These are phyloP conservation scores for Acer saccharum DNA, from an alignment of 345 rosid genomes.

Conservation along the genomic window DNA sequence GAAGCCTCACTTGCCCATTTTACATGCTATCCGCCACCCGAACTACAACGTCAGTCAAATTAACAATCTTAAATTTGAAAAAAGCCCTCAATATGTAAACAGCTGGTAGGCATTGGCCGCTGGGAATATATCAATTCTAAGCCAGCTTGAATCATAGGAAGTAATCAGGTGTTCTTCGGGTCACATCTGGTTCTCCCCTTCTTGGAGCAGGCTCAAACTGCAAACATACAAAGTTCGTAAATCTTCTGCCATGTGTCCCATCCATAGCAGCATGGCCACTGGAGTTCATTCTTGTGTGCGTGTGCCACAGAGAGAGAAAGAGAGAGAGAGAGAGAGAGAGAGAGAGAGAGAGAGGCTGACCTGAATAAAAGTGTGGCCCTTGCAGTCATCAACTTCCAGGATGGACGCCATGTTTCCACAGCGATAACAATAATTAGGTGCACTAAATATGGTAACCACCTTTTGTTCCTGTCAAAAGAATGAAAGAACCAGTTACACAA, in stretches of 20 bases:
- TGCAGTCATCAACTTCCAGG: slow-evolving; percentile 92
- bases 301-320: background rate
- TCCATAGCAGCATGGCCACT: background rate
- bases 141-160: slow-evolving; percentile 52
- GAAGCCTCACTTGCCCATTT: slow-evolving; percentile 26
- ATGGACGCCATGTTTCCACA: slow-evolving; percentile 99
- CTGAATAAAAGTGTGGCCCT: slow-evolving; percentile 95
- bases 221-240: slow-evolving; percentile 9
- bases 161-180: slow-evolving; percentile 95
- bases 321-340: slow-evolving; percentile 9
- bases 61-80: slow-evolving; percentile 24
- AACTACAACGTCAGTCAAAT: slow-evolving; percentile 9
- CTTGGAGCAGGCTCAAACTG: slow-evolving; percentile 99
- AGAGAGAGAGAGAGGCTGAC: slow-evolving; percentile 34
- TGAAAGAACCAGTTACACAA: slow-evolving; percentile 7
- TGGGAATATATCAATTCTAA: background rate
- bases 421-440: slow-evolving; percentile 95
- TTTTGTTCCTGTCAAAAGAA: slow-evolving; percentile 75
- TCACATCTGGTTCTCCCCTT: slow-evolving; percentile 97
- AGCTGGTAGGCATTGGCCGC: slow-evolving; percentile 18
- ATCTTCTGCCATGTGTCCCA: slow-evolving; percentile 2
- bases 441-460: slow-evolving; percentile 95
- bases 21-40: slow-evolving; percentile 19
- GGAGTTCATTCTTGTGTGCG: background rate
- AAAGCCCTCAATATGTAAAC: slow-evolving; percentile 18